A percentile compares a stretch with the other conserved stretches of the same genome.
Conservation (phyloP, 495 filamentous ascomycete genomes). For the Tuber melanosporum region DNA sequence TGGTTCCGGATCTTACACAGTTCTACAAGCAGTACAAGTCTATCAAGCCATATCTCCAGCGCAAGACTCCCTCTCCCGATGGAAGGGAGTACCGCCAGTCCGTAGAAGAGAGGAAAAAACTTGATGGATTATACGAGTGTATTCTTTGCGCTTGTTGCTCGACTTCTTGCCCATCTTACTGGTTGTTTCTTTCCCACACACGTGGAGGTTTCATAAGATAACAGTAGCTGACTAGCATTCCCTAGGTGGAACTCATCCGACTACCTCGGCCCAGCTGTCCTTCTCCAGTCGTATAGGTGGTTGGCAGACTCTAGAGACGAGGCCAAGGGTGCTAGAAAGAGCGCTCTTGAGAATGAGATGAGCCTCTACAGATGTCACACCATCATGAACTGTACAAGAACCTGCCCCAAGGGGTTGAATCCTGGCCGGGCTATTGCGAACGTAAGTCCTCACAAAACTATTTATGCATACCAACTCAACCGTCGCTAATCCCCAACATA, state of each 20-base stretch:
- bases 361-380: constrained; percentile 97
- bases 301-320: constrained; percentile 87
- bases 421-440: constrained; percentile 88
- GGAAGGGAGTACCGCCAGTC: constrained; percentile 85
- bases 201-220: not conserved
- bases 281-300: constrained; percentile 96
- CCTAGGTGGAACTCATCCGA: constrained; percentile 83
- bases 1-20: constrained; percentile 91
- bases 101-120: constrained; percentile 84
- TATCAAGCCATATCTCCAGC: constrained; percentile 96
- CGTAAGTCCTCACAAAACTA: constrained; percentile 88
- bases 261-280: constrained; percentile 92
- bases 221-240: constrained; percentile 5
- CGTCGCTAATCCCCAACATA: constrained; percentile 10
- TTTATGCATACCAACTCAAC: not conserved
- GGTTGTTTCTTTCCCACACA: constrained; percentile 44
- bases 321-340: constrained; percentile 76
- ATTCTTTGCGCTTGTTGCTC: constrained; percentile 99
- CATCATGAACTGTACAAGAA: constrained; percentile 93
- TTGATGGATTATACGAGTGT: constrained; percentile 98
- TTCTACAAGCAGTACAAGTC: constrained; percentile 99
- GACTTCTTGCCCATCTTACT: constrained; percentile 96
- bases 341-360: constrained; percentile 94
- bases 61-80: constrained; percentile 67
- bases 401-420: constrained; percentile 97